Conservation (phyloP, 2,329 filamentous ascomycete genomes). For the Alternaria infectoria region DNA sequence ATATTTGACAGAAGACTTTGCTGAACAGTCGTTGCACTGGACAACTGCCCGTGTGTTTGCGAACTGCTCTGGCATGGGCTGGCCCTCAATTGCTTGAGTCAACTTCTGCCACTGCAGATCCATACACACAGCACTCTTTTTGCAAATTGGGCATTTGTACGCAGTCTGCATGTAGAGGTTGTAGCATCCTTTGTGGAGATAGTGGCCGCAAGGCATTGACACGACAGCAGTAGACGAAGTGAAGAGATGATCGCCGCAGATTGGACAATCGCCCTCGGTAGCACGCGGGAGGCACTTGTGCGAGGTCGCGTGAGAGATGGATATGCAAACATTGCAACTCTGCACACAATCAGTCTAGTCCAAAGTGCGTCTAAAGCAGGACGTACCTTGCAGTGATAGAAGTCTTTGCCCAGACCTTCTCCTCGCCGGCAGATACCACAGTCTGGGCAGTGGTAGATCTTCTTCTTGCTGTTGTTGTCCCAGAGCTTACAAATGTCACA, state of each 20-base stretch:
- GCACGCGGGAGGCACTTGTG: constrained; percentile 90
- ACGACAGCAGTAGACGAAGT: constrained; percentile 87
- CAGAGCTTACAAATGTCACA: constrained; percentile 95
- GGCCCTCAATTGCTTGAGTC: constrained; percentile 82
- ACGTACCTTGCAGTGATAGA: constrained; percentile 92
- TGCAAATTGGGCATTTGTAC: constrained; percentile 97
- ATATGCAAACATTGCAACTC: constrained; percentile 87
- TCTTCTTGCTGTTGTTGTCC: constrained; percentile 90
- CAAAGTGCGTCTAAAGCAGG: constrained; percentile 7
- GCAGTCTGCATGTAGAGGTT: constrained; percentile 85
- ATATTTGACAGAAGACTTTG: constrained; percentile 83
- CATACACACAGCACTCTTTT: constrained; percentile 97
- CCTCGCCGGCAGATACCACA: constrained; percentile 95
- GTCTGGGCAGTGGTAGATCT: constrained; percentile 94
- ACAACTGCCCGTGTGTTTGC: constrained; percentile 79
- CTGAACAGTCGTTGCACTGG: constrained; percentile 93
- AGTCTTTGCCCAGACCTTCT: constrained; percentile 91
- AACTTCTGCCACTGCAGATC: constrained; percentile 91
- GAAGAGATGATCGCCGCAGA: constrained; percentile 96
- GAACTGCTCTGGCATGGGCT: constrained; percentile 91
- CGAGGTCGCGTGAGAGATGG: constrained; percentile 80
- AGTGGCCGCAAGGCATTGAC: constrained; percentile 94
- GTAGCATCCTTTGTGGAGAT: constrained; percentile 91
- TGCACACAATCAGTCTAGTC: constrained; percentile 34
- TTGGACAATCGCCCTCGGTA: constrained; percentile 87